Base-by-base conservation (phyloP, 805 yeast species). In the Kodamaea kaohsiungensis region DNA sequence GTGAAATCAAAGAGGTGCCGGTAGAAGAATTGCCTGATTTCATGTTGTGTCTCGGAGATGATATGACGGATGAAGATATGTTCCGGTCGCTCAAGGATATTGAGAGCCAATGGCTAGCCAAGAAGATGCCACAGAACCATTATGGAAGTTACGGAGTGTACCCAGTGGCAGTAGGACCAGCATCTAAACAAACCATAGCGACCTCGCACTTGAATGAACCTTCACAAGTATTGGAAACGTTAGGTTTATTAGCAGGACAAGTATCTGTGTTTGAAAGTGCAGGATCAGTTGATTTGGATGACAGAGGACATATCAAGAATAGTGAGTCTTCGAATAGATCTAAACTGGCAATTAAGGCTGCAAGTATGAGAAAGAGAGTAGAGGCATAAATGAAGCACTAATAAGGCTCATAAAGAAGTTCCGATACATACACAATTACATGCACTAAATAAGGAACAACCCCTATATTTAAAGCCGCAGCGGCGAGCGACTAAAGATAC, bases 21-120 rank as follows among this genome's bases (percentile, higher is more conserved):
- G 67, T 68, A 13, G 80, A 77, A 0, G 77, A 81, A 50, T 74
- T 84, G 51, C 95, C 97, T 0, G 97, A 90, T 63, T 93, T 95
- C 65, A 83, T 89, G 42, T 71, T 93, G 52, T 95, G 98, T 73
- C 72, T 91, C 45, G 99, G 99, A 50, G 99, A 95, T 70, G 99
- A 95, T 69, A 80, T 87, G 43, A 95, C 99, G 0, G 99, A 95
- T 70, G 99, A 95, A 70, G 99, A 95, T 65, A 95, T 95, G 99
- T 95, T 95, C 70, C 79, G 77, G 55, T 87, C 93, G 25, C 76
- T 95, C 62, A 82, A 85, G 54, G 76, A 74, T 2, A 83, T 89
- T 60, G 91, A 87, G 62, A 63, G 66, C 2, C 65, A 69, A 22
- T 84, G 88, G 87, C 72, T 70, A 56, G 58, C 65, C 12, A 65